Conservation (phyloP, 768 basidiomycete genomes). For the Psilocybe sp. region DNA sequence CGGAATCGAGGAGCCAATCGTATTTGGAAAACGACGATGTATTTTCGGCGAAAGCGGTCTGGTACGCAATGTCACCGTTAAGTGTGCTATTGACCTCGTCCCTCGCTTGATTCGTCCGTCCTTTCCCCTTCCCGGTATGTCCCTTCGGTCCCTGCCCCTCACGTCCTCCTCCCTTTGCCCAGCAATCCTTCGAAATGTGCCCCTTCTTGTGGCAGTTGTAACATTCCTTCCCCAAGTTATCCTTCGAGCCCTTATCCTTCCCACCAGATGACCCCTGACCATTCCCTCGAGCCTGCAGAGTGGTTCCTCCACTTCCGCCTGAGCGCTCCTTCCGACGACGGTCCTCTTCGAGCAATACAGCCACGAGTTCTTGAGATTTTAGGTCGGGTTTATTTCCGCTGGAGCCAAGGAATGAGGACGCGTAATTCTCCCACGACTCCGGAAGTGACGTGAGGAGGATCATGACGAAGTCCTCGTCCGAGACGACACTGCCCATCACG, state of each 20-base stretch:
- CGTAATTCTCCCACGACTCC: constrained; percentile 25
- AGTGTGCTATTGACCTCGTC: background rate
- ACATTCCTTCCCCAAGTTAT: constrained; percentile 1
- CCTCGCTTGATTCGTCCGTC: constrained; percentile 9
- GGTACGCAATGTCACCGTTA: constrained; percentile 4
- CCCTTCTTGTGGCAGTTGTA: constrained; percentile 30
- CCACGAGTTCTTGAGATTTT: constrained; percentile 18
- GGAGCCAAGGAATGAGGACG: constrained; percentile 19
- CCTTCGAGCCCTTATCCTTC: background rate
- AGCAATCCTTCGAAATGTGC: constrained; percentile 19
- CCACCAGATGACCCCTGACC: background rate
- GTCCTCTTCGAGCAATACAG: constrained; percentile 20
- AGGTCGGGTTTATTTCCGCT: constrained; percentile 13
- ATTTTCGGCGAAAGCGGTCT: background rate
- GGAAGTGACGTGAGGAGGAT: constrained; percentile 26
- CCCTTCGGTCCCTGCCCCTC: constrained; percentile 29
- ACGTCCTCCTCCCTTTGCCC: constrained; percentile 27
- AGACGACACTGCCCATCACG: constrained; percentile 18
- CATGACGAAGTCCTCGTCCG: constrained; percentile 28
- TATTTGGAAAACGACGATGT: constrained; percentile 10
- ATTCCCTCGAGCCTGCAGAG: background rate
- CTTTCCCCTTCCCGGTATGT: constrained; percentile 8
- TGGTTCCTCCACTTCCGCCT: background rate
- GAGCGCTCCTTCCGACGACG: background rate
- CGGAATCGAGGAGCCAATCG: constrained; percentile 18